Percentiles rank a stretch among this genome's conserved stretches.
These are phyloP conservation scores for Dalbergia cultrata DNA, from an alignment of 306 rosid species.

Conservation along the genomic window DNA sequence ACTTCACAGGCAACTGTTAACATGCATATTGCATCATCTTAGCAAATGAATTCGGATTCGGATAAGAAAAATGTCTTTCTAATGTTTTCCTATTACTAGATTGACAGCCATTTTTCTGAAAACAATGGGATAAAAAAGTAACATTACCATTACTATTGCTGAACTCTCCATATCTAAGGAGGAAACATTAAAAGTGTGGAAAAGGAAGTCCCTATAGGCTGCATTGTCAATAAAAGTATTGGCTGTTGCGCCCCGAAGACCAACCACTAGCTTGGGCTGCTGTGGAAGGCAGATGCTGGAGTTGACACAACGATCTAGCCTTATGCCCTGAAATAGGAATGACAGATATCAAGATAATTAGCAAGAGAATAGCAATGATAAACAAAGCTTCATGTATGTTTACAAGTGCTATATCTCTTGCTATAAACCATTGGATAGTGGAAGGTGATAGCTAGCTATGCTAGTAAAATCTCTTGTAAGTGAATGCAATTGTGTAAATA, in stretches of 20 bases:
- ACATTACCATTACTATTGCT: slow-evolving; percentile 59
- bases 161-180: slow-evolving; percentile 62
- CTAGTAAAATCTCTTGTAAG: too few species aligned
- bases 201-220: slow-evolving; percentile 59
- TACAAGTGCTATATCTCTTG: too few species aligned
- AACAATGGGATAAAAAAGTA: neutral
- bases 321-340: slow-evolving; percentile 43
- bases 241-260: slow-evolving; percentile 57
- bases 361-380: neutral
- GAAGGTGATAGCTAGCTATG: too few species aligned
- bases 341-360: neutral
- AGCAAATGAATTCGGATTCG: too few species aligned
- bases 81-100: neutral
- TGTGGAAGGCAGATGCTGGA: slow-evolving; percentile 49
- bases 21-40: too few species aligned
- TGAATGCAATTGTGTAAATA: too few species aligned
- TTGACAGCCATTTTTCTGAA: neutral
- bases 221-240: slow-evolving; percentile 59
- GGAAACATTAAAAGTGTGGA: slow-evolving; percentile 49
- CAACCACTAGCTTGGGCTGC: slow-evolving; percentile 58
- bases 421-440: too few species aligned
- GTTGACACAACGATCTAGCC: slow-evolving; percentile 54
- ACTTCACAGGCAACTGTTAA: too few species aligned
- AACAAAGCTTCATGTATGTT: too few species aligned
- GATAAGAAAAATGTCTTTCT: too few species aligned